Conservation (phyloP, 352 stramenopile species). For the Peronospora destructor region DNA sequence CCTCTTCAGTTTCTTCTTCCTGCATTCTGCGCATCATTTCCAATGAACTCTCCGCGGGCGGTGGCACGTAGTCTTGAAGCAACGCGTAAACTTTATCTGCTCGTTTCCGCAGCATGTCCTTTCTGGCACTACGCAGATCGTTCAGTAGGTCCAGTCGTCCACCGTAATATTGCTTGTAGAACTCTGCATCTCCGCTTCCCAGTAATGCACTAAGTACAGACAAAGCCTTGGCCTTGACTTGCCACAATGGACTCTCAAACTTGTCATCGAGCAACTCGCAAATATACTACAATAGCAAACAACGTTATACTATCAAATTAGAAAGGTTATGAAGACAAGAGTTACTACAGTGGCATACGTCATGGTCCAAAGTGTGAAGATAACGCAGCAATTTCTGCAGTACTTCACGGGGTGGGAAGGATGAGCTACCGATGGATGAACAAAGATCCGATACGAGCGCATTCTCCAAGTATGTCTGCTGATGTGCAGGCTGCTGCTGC, state of each 20-base stretch:
- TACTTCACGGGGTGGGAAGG: constrained; percentile 69
- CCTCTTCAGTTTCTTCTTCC: constrained; percentile 28
- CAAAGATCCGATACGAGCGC: constrained; percentile 71
- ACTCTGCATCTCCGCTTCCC: constrained; percentile 42
- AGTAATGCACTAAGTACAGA: constrained; percentile 68
- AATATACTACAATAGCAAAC: constrained; percentile 40
- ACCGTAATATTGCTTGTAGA: constrained; percentile 71
- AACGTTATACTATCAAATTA: constrained; percentile 6
- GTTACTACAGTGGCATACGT: too few species aligned
- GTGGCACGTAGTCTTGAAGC: constrained; percentile 28
- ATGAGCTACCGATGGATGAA: constrained; percentile 69
- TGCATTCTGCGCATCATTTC: constrained; percentile 32
- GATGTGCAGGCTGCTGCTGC: constrained; percentile 9
- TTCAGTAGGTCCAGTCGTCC: constrained; percentile 42
- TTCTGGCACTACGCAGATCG: constrained; percentile 49
- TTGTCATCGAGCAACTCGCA: constrained; percentile 83
- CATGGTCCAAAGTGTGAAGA: constrained; percentile 64
- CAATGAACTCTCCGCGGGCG: constrained; percentile 22
- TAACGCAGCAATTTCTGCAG: constrained; percentile 74
- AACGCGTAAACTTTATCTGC: constrained; percentile 62
- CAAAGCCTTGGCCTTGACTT: constrained; percentile 75
- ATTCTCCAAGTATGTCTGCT: constrained; percentile 55
- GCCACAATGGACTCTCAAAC: constrained; percentile 74
- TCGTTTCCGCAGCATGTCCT: constrained; percentile 67
- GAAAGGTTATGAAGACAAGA: too few species aligned